Evolutionary conservation across 2,329 filamentous ascomycete species (phyloP).

Genomic region (Trichoderma harzianum): DNA sequence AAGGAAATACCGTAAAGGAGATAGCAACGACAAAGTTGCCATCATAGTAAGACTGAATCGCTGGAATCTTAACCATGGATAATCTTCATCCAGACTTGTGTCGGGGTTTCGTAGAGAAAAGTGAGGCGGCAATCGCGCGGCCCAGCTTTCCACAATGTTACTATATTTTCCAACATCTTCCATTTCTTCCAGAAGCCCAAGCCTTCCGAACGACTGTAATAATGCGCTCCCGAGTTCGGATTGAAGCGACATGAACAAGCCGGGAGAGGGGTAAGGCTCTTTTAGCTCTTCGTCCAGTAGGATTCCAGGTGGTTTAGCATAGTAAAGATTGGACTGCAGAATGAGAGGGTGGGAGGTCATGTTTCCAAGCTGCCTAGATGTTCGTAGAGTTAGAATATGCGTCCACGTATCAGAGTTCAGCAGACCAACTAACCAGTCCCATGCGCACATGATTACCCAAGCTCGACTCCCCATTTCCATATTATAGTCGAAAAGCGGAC

Average conservation of each 20-base stretch:
- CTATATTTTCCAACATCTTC: slow-evolving; percentile 34
- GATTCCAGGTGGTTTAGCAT: slow-evolving; percentile 33
- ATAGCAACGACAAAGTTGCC: slow-evolving; percentile 43
- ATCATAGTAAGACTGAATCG: slow-evolving; percentile 44
- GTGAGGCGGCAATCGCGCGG: slow-evolving; percentile 39
- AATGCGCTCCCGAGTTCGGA: slow-evolving; percentile 33
- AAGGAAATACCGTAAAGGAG: slow-evolving; percentile 46
- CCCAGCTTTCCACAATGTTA: slow-evolving; percentile 40
- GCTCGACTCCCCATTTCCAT: slow-evolving; percentile 35
- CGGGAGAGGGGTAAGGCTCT: slow-evolving; percentile 30
- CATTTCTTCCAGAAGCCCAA: slow-evolving; percentile 28
- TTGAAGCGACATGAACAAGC: slow-evolving; percentile 37
- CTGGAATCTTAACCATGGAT: slow-evolving; percentile 45
- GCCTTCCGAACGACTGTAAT: slow-evolving; percentile 30
- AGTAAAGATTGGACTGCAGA: slow-evolving; percentile 34
- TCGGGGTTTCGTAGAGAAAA: slow-evolving; percentile 41
- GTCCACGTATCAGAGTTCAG: background rate
- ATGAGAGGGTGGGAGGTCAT: slow-evolving; percentile 34
- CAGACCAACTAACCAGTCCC: slow-evolving; percentile 34
- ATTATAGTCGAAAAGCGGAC: slow-evolving; percentile 32
- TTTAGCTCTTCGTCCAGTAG: slow-evolving; percentile 26
- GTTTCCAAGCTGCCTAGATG: slow-evolving; percentile 35
- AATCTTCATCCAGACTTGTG: slow-evolving; percentile 37
- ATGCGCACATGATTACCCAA: slow-evolving; percentile 38
- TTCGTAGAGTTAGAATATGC: background rate